phyloP scores from a whole-genome alignment of 2,329 filamentous ascomycete species.

The Dothidotthia symphoricarpi region DNA sequence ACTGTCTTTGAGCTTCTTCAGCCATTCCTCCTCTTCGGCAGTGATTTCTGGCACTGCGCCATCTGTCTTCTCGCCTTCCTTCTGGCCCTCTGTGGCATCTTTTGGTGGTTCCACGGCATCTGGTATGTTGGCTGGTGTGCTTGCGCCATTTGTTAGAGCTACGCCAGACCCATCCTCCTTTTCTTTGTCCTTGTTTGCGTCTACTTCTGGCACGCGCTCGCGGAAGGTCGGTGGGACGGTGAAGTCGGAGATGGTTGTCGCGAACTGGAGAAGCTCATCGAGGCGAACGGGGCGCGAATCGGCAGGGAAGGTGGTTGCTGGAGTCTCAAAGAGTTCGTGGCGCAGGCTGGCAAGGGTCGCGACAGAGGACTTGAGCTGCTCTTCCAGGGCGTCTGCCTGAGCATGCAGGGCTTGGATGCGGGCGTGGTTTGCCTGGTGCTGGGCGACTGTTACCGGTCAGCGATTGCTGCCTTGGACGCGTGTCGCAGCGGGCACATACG shows the following conservation, averaged over 20 bases:
- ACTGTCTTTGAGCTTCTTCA: constrained; percentile 32
- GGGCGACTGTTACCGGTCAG: constrained; percentile 56
- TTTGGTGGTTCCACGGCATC: constrained; percentile 22
- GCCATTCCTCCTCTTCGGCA: constrained; percentile 35
- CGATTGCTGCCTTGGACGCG: not conserved
- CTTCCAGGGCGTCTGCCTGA: constrained; percentile 64
- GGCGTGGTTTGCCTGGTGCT: constrained; percentile 71
- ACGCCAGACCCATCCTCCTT: constrained; percentile 20
- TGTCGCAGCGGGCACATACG: constrained; percentile 45
- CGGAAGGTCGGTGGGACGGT: constrained; percentile 66
- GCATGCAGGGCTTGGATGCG: constrained; percentile 68
- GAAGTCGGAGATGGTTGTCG: constrained; percentile 75
- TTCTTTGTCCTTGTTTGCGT: constrained; percentile 17
- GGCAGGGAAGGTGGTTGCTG: constrained; percentile 42
- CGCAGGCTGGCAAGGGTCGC: constrained; percentile 69
- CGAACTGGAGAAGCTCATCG: constrained; percentile 72
- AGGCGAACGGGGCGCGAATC: constrained; percentile 57
- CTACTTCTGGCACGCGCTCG: constrained; percentile 22
- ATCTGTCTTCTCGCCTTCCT: constrained; percentile 12
- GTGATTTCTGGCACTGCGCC: constrained; percentile 23
- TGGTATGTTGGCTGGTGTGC: constrained; percentile 30
- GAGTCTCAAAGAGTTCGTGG: constrained; percentile 63
- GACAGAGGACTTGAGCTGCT: constrained; percentile 70
- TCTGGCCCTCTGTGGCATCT: constrained; percentile 18
- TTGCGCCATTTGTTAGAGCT: constrained; percentile 29